phyloP scores from a whole-genome alignment of 2,329 filamentous ascomycete genomes.

The Sphaerulina vaccinii region DNA sequence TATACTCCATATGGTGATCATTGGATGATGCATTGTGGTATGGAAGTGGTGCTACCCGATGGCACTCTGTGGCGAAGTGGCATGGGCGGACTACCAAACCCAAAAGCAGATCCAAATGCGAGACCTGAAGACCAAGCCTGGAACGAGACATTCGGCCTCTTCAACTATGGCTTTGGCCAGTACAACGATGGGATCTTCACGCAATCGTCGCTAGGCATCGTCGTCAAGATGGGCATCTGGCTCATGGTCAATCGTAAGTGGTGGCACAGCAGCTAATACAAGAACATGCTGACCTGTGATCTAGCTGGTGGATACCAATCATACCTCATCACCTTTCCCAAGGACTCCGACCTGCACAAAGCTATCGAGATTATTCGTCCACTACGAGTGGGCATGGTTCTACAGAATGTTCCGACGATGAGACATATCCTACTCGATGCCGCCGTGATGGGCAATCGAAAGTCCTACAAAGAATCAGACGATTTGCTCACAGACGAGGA shows the following conservation, averaged over 20 bases:
- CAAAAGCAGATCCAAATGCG: conserved; percentile 25
- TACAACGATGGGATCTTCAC: conserved; percentile 41
- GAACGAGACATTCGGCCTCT: conserved; percentile 31
- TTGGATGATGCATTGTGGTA: conserved; percentile 46
- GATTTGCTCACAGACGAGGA: conserved; percentile 42
- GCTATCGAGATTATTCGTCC: conserved; percentile 52
- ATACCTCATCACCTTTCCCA: conserved; percentile 47
- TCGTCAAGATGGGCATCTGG: conserved; percentile 54
- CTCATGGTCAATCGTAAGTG: conserved; percentile 51
- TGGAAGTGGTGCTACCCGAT: conserved; percentile 46
- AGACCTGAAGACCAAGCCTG: conserved; percentile 25
- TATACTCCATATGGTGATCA: conserved; percentile 46
- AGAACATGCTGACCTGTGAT: not conserved
- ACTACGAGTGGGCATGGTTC: conserved; percentile 42
- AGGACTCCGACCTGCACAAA: conserved; percentile 51
- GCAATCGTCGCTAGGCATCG: conserved; percentile 40
- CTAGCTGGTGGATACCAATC: conserved; percentile 35
- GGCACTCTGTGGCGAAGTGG: conserved; percentile 43
- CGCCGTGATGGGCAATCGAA: conserved; percentile 43
- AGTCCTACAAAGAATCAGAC: conserved; percentile 32
- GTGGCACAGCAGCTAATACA: conserved; percentile 46
- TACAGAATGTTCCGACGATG: conserved; percentile 52
- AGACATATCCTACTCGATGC: conserved; percentile 49
- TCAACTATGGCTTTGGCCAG: conserved; percentile 40
- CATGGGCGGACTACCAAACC: conserved; percentile 42